Evolutionary conservation across 768 basidiomycete genomes (phyloP).

Genomic region (Podaxis rugospora): DNA sequence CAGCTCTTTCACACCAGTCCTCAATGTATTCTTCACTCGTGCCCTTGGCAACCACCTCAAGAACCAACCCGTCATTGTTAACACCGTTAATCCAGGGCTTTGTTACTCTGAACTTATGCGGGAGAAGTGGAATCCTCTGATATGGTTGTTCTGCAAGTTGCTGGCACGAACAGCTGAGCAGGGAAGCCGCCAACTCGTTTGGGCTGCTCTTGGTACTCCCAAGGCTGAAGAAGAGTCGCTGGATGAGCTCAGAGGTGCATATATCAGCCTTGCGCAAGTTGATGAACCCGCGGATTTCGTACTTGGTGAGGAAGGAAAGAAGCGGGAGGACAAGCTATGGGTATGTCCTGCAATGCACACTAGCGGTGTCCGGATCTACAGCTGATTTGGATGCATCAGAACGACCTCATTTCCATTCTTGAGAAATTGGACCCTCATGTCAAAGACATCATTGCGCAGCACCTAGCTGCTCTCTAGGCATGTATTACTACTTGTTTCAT

Average conservation of each 20-base stretch:
- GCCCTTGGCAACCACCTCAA: conserved; percentile 29
- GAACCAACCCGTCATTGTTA: conserved; percentile 27
- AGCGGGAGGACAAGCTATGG: conserved; percentile 26
- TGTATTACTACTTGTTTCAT: no score
- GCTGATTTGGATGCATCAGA: background rate
- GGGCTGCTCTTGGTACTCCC: conserved; percentile 24
- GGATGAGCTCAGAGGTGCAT: conserved; percentile 22
- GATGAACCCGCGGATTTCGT: conserved; percentile 27
- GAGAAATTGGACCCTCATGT: conserved; percentile 1
- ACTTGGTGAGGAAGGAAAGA: conserved; percentile 22
- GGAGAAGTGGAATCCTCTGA: background rate
- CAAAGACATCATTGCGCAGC: background rate
- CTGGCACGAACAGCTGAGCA: conserved; percentile 35
- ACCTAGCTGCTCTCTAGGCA: background rate
- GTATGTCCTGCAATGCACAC: conserved; percentile 12
- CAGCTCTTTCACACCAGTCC: conserved; percentile 22
- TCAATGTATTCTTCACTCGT: conserved; percentile 37
- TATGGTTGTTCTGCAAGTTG: conserved; percentile 2
- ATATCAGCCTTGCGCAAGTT: conserved; percentile 21
- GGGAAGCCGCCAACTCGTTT: conserved; percentile 31
- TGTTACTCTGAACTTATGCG: conserved; percentile 32
- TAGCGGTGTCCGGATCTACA: no score
- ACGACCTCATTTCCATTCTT: background rate
- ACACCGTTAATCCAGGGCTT: conserved; percentile 39
- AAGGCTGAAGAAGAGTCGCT: background rate